Conservation (phyloP, 2,329 filamentous ascomycete genomes). For the Hypomyces perniciosus region DNA sequence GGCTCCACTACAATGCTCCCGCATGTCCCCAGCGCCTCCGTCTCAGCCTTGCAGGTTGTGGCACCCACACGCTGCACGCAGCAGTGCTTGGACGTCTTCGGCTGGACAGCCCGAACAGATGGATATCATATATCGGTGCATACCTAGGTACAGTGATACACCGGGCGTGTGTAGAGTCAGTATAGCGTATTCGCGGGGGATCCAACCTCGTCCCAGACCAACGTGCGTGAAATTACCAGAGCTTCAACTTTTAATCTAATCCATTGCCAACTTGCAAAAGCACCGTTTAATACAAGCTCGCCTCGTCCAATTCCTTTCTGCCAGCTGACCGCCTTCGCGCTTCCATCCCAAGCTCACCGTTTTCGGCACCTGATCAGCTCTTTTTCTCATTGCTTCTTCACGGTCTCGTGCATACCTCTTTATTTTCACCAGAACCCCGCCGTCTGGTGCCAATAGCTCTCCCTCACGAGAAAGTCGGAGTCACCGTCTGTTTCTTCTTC, state of each 20-base stretch:
- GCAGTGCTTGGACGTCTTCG: no score
- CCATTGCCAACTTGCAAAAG: no score
- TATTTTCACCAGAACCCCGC: slow-evolving; percentile 4
- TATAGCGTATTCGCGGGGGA: no score
- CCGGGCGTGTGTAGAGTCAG: no score
- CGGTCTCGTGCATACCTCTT: neutral
- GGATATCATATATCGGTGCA: no score
- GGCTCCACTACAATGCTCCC: neutral
- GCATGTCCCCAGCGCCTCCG: neutral
- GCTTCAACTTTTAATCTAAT: neutral
- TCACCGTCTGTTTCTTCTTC: neutral
- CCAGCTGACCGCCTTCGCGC: slow-evolving; percentile 11
- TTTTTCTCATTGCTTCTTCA: neutral
- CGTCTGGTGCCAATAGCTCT: neutral
- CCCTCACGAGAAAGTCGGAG: neutral
- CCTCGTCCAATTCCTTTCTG: slow-evolving; percentile 7
- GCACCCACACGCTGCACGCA: neutral
- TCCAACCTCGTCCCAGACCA: no score
- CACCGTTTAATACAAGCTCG: neutral
- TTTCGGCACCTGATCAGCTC: neutral
- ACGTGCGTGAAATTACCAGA: neutral
- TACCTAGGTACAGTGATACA: no score
- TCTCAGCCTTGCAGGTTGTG: slow-evolving; percentile 10
- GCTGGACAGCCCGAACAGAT: no score
- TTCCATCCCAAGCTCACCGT: neutral